Conservation (phyloP, 495 filamentous ascomycete species). For the Aspergillus ostianus region DNA sequence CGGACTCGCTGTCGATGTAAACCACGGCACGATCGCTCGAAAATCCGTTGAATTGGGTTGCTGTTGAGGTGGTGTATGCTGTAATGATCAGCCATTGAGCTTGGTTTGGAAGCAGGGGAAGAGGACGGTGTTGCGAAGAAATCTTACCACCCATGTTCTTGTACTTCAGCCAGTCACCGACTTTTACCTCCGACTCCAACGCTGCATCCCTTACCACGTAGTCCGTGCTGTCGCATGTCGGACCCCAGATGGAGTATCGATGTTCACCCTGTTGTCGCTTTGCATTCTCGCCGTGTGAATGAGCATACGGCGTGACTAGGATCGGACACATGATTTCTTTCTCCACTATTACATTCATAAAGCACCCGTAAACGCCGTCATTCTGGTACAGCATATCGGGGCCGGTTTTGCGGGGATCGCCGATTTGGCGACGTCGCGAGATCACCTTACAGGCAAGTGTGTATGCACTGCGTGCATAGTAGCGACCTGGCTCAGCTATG, state of each 20-base stretch:
- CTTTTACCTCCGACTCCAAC: constrained; percentile 23
- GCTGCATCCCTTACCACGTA: constrained; percentile 19
- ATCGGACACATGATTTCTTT: constrained; percentile 15
- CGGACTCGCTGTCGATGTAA: background rate
- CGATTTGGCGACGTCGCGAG: constrained; percentile 24
- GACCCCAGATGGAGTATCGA: constrained; percentile 34
- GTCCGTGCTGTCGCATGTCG: constrained; percentile 36
- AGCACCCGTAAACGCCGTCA: constrained; percentile 36
- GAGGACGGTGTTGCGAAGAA: background rate
- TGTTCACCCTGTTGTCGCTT: background rate
- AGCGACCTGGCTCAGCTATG: constrained; percentile 36
- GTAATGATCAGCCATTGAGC: background rate
- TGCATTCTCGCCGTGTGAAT: background rate
- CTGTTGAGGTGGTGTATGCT: constrained; percentile 28
- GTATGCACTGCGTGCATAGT: constrained; percentile 27
- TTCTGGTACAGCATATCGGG: constrained; percentile 38
- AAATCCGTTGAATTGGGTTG: constrained; percentile 31
- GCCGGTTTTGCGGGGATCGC: constrained; percentile 11
- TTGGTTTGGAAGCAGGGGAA: background rate
- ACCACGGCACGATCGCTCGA: constrained; percentile 8
- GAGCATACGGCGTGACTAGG: background rate
- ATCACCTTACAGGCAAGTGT: constrained; percentile 34
- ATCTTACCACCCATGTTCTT: constrained; percentile 34
- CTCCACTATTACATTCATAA: constrained; percentile 33
- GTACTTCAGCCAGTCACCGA: constrained; percentile 38